phyloP scores from a whole-genome alignment of 2,329 filamentous ascomycete genomes.

The Ascocoryne sarcoides region DNA sequence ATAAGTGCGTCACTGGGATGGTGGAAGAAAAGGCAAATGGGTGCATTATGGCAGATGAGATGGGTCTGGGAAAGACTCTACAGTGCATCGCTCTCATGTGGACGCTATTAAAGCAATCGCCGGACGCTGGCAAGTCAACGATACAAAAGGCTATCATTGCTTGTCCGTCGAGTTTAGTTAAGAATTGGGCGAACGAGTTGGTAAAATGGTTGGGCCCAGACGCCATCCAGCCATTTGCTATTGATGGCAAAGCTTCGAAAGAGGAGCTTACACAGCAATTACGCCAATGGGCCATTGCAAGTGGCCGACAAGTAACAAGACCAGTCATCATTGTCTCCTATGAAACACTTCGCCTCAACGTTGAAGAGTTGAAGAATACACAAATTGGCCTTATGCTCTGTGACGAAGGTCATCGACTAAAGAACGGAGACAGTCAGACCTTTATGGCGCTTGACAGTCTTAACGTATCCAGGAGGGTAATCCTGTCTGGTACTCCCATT shows the following conservation, averaged over 20 bases:
- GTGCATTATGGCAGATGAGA: slow-evolving; percentile 99
- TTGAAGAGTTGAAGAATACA: slow-evolving; percentile 80
- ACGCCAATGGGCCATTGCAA: slow-evolving; percentile 89
- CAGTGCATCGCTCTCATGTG: slow-evolving; percentile 96
- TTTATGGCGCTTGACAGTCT: slow-evolving; percentile 85
- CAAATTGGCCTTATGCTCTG: slow-evolving; percentile 89
- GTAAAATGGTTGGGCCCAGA: slow-evolving; percentile 93
- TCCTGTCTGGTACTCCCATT: slow-evolving; percentile 92
- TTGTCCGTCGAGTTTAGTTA: slow-evolving; percentile 90
- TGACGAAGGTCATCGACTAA: slow-evolving; percentile 92
- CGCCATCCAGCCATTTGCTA: slow-evolving; percentile 85
- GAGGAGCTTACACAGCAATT: slow-evolving; percentile 85
- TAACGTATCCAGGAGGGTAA: slow-evolving; percentile 85
- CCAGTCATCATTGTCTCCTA: slow-evolving; percentile 98
- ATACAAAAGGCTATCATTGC: slow-evolving; percentile 97
- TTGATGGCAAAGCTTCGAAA: slow-evolving; percentile 93
- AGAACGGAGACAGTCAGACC: slow-evolving; percentile 93
- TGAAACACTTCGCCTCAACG: slow-evolving; percentile 85
- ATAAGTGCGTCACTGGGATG: slow-evolving; percentile 88
- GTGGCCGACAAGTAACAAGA: slow-evolving; percentile 78
- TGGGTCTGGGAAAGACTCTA: slow-evolving; percentile 94
- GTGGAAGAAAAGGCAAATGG: slow-evolving; percentile 90
- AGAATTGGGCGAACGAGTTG: slow-evolving; percentile 97
- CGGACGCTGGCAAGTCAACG: slow-evolving; percentile 84
- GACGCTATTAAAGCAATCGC: slow-evolving; percentile 92